Evolutionary conservation across 306 rosid genomes (phyloP).

Genomic region (Prunus padus): DNA sequence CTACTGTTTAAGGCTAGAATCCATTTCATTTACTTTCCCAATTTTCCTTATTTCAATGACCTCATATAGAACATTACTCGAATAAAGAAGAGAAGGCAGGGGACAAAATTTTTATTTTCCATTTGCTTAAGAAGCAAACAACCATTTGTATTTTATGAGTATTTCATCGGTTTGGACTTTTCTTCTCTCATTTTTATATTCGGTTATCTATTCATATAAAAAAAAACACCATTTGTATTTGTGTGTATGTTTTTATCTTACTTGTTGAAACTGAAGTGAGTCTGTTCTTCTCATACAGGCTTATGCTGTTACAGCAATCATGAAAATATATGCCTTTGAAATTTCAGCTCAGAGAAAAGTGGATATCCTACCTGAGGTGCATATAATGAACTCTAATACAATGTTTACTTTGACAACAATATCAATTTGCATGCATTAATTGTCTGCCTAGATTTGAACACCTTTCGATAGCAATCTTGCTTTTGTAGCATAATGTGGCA

Average conservation of each 20-base stretch:
- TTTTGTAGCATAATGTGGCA: neutral
- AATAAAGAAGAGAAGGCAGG: neutral
- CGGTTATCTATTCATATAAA: neutral
- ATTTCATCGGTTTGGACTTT: neutral
- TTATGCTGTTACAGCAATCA: slow-evolving; percentile 82
- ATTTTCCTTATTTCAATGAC: neutral
- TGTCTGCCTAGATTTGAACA: neutral
- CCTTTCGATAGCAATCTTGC: neutral
- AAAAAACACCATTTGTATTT: neutral
- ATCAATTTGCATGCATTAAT: neutral
- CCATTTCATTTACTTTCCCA: neutral
- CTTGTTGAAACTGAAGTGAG: slow-evolving; percentile 6
- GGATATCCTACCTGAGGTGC: slow-evolving; percentile 82
- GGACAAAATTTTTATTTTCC: neutral
- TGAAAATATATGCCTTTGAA: slow-evolving; percentile 86
- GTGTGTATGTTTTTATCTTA: neutral
- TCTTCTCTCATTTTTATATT: neutral
- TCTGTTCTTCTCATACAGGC: slow-evolving; percentile 44
- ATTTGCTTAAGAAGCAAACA: neutral
- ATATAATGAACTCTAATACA: slow-evolving; percentile 20
- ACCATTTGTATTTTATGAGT: neutral
- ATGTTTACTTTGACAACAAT: neutral
- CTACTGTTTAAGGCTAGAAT: neutral
- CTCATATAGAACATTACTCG: neutral
- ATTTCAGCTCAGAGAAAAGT: slow-evolving; percentile 69